phyloP scores from a whole-genome alignment of 176 grass and related monocot genomes.

The Chloris gayana region DNA sequence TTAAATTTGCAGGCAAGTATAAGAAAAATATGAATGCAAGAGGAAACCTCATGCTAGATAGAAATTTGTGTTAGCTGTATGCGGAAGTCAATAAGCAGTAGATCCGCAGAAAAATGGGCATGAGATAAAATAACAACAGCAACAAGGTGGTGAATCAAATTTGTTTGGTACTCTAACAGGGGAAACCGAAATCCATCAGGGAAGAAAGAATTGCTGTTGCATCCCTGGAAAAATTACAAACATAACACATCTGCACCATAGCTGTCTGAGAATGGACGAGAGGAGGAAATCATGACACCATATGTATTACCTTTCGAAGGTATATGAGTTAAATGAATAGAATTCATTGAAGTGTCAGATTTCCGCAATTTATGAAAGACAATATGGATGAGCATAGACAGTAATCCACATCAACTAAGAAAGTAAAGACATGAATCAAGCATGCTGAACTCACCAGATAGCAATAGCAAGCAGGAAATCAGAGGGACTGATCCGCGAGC shows the following conservation, averaged over 20 bases:
- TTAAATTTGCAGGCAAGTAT: background rate
- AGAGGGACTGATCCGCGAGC: background rate
- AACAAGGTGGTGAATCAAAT: background rate
- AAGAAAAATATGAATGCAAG: background rate
- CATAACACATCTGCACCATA: constrained; percentile 6
- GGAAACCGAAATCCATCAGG: background rate
- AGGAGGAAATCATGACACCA: background rate
- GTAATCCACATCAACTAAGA: constrained; percentile 1
- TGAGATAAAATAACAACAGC: background rate
- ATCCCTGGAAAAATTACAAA: constrained; percentile 4
- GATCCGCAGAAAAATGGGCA: background rate
- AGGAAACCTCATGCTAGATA: background rate
- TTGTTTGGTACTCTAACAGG: background rate
- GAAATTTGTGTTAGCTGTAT: background rate
- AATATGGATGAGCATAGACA: background rate
- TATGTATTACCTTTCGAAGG: background rate
- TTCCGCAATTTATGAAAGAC: background rate
- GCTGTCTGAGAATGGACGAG: background rate
- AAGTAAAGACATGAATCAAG: background rate
- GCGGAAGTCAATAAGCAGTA: background rate
- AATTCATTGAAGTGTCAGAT: background rate
- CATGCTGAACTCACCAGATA: constrained; percentile 43
- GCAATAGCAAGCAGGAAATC: constrained; percentile 25
- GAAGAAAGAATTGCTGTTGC: background rate
- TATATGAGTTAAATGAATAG: background rate